phyloP scores from a whole-genome alignment of 768 basidiomycete genomes.

The Serendipita vermifera region DNA sequence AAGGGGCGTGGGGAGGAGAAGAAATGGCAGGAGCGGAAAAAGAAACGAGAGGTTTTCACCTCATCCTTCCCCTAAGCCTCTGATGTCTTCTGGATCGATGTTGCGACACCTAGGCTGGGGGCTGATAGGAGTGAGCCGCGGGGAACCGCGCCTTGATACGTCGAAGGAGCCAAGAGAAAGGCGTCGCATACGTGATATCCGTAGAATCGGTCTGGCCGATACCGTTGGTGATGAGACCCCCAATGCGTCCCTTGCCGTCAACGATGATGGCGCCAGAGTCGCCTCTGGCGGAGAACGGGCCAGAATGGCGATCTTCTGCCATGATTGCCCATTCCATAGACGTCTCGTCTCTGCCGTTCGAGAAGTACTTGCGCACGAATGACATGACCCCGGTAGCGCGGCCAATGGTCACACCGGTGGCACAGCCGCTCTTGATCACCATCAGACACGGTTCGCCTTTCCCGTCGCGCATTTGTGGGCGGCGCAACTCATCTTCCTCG shows the following conservation, averaged over 20 bases:
- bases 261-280: constrained; percentile 26
- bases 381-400: constrained; percentile 26
- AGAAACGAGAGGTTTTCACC: too few relatives aligned
- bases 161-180: constrained; percentile 23
- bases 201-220: constrained; percentile 18
- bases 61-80: too few relatives aligned
- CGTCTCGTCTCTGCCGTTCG: constrained; percentile 13
- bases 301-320: constrained; percentile 17
- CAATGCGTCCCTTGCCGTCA: constrained; percentile 21
- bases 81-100: too few relatives aligned
- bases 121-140: constrained; percentile 24
- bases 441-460: constrained; percentile 23
- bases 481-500: constrained; percentile 18
- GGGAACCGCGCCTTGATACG: constrained; percentile 26
- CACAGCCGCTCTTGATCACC: constrained; percentile 27
- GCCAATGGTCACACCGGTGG: constrained; percentile 29
- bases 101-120: too few relatives aligned
- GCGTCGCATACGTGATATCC: constrained; percentile 25
- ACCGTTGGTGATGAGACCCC: constrained; percentile 25
- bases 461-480: constrained; percentile 23
- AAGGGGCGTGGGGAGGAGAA: too few relatives aligned
- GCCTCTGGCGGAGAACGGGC: constrained; percentile 23
- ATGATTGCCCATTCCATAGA: constrained; percentile 21
- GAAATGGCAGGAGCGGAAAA: too few relatives aligned
- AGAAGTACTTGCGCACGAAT: constrained; percentile 21